These are phyloP conservation scores for Microstegium vimineum DNA, from an alignment of 176 grass and related monocot genomes.

Conservation along the genomic window DNA sequence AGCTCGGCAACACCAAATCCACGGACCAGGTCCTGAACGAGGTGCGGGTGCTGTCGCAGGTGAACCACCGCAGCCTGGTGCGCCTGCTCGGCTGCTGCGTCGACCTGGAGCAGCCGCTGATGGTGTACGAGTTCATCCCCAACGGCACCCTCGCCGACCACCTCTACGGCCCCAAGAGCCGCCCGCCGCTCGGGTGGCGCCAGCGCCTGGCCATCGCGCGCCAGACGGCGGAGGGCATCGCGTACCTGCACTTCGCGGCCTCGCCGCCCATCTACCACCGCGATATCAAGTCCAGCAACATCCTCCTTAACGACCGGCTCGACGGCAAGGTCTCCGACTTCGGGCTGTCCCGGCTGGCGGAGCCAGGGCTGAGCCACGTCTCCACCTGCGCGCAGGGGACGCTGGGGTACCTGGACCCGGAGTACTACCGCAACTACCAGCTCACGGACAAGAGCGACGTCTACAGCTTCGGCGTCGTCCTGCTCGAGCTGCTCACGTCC, in stretches of 20 bases:
- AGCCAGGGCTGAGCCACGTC: constrained; percentile 70
- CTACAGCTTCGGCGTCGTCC: constrained; percentile 95
- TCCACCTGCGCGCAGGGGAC: constrained; percentile 87
- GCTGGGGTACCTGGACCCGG: constrained; percentile 72
- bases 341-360: constrained; percentile 60
- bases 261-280: constrained; percentile 78
- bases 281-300: constrained; percentile 83
- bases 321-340: constrained; percentile 78
- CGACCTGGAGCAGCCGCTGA: constrained; percentile 65
- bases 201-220: constrained; percentile 55
- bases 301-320: constrained; percentile 62
- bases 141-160: constrained; percentile 73
- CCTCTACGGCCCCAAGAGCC: constrained; percentile 33
- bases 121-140: constrained; percentile 83
- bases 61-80: constrained; percentile 81
- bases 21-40: constrained; percentile 85
- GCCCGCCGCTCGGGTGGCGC: constrained; percentile 45
- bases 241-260: constrained; percentile 74
- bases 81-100: constrained; percentile 80
- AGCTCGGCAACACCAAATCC: constrained; percentile 85
- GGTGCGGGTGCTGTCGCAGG: constrained; percentile 78
- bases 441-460: constrained; percentile 92
- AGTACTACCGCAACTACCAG: constrained; percentile 86
- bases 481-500: constrained; percentile 76
- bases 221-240: constrained; percentile 66